Evolutionary conservation across 805 yeast species (phyloP).

Genomic region (Cyberlindnera mycetangii): DNA sequence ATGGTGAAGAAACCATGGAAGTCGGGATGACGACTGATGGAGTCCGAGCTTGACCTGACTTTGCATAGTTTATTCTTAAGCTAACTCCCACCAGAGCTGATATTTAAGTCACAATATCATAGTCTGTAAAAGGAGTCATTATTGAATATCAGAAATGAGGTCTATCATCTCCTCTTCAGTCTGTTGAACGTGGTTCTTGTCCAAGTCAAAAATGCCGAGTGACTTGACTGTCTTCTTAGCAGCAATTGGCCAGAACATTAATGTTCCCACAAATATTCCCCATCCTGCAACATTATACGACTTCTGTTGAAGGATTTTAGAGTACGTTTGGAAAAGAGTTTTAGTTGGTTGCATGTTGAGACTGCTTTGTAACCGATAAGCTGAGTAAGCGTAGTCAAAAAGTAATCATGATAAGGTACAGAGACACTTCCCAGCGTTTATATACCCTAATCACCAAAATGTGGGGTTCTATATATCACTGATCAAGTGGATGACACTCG

Average conservation of each 20-base stretch:
- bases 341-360: not conserved
- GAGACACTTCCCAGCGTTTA: not conserved
- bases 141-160: not conserved
- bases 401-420: not conserved
- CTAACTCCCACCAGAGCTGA: too few species aligned
- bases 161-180: slow-evolving; percentile 1
- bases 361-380: too few species aligned
- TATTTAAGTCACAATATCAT: too few species aligned
- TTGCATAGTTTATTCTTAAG: too few species aligned
- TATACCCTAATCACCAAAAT: not conserved
- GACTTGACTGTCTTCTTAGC: slow-evolving; percentile 3
- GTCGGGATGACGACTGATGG: too few species aligned
- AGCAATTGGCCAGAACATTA: slow-evolving; percentile 5
- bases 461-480: not conserved
- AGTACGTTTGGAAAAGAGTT: slow-evolving; percentile 1
- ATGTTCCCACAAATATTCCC: slow-evolving; percentile 1
- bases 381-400: too few species aligned
- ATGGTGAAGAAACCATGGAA: too few species aligned
- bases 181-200: slow-evolving; percentile 1
- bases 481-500: too few species aligned
- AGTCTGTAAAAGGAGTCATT: too few species aligned
- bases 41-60: too few species aligned
- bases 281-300: slow-evolving; percentile 5
- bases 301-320: slow-evolving; percentile 5
- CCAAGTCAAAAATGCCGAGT: slow-evolving; percentile 2